Evolutionary conservation across 192 early-diverging fungal species (phyloP).

Genomic region (Coemansia sp.): DNA sequence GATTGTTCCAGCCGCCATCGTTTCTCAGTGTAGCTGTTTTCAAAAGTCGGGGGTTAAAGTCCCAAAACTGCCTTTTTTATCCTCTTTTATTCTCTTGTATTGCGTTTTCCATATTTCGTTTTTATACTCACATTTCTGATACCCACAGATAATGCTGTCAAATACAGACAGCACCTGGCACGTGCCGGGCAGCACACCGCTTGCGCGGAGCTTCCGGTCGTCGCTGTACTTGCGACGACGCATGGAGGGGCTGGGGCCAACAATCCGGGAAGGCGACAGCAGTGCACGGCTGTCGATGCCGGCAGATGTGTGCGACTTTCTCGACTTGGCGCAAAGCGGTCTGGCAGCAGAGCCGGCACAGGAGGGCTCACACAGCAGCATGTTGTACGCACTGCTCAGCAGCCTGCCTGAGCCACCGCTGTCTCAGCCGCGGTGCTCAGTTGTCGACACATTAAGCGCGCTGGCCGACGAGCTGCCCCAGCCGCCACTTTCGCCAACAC

Average conservation of each 20-base stretch:
- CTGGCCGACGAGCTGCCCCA: constrained; percentile 38
- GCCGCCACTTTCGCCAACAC: constrained; percentile 20
- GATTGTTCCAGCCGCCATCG: constrained; percentile 5
- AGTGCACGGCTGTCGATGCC: constrained; percentile 36
- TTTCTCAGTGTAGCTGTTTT: not conserved
- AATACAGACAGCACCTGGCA: constrained; percentile 13
- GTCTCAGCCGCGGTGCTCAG: constrained; percentile 9
- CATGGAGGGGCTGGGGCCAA: constrained; percentile 9
- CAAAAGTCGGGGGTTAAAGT: not conserved
- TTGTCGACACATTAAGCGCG: constrained; percentile 15
- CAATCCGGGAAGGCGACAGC: constrained; percentile 2
- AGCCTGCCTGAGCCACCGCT: constrained; percentile 44
- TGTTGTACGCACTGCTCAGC: constrained; percentile 46
- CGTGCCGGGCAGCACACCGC: constrained; percentile 21
- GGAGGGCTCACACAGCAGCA: constrained; percentile 21
- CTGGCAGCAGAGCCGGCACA: not conserved
- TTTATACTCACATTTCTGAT: not conserved
- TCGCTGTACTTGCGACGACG: constrained; percentile 36
- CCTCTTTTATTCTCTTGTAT: not conserved
- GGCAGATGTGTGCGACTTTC: constrained; percentile 25
- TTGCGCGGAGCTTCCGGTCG: constrained; percentile 27
- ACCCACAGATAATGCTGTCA: constrained; percentile 15
- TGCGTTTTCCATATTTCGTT: not conserved
- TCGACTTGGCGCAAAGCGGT: constrained; percentile 18
- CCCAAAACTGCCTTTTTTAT: too few relatives aligned